These are phyloP conservation scores for Tuber melanosporum DNA, from an alignment of 495 filamentous ascomycete species.

Conservation along the genomic window DNA sequence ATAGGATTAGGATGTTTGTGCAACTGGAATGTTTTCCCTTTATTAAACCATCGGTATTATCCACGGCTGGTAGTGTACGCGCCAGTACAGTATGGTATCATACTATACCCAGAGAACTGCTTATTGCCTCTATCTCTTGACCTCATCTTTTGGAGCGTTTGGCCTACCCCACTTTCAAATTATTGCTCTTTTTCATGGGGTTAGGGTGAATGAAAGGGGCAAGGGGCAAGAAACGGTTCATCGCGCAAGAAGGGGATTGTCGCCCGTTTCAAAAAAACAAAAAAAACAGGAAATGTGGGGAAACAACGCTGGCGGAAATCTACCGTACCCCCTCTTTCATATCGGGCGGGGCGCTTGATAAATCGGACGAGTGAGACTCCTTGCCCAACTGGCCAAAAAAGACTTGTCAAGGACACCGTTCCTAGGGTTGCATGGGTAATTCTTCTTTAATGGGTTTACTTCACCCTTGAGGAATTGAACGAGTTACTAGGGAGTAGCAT, in stretches of 20 bases:
- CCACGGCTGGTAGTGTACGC: not conserved
- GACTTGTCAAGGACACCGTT: not conserved
- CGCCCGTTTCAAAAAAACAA: not conserved
- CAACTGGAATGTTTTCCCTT: not conserved
- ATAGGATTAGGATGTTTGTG: not conserved
- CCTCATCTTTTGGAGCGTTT: not conserved
- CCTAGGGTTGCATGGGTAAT: not conserved
- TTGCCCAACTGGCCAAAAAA: not conserved
- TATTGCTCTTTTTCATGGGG: not conserved
- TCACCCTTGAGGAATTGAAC: not conserved
- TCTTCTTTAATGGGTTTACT: not conserved
- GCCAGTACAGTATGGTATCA: not conserved
- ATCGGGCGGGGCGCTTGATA: not conserved
- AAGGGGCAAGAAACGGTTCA: not conserved
- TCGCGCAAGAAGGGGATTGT: not conserved
- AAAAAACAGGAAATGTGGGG: not conserved
- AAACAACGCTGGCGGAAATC: not conserved
- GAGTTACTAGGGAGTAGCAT: not conserved
- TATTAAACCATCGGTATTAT: not conserved
- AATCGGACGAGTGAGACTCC: not conserved
- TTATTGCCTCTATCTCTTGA: not conserved
- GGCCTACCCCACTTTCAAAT: not conserved
- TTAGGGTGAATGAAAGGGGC: not conserved
- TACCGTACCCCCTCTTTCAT: not conserved
- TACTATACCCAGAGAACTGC: not conserved